A percentile compares a stretch with the other conserved stretches of the same genome.
phyloP scores from a whole-genome alignment of 2,329 filamentous ascomycete species.

The Paraphaeosphaeria sporulosa region DNA sequence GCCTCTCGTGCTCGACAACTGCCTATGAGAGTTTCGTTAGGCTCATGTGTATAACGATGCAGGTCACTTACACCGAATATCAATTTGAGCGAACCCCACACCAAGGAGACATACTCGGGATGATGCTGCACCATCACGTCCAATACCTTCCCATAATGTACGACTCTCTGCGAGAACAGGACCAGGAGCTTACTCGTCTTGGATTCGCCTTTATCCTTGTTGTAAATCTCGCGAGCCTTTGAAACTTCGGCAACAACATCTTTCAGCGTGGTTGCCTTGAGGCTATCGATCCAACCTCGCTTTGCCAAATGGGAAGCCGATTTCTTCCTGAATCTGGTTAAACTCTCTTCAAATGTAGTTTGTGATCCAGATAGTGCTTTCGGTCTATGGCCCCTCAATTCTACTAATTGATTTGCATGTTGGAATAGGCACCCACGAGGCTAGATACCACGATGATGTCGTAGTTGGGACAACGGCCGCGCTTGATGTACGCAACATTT shows the following conservation, averaged over 20 bases:
- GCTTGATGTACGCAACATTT: background rate
- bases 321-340: constrained; percentile 14
- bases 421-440: constrained; percentile 1
- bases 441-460: constrained; percentile 10
- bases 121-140: constrained; percentile 38
- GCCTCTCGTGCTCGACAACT: constrained; percentile 19
- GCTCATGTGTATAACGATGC: background rate
- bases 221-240: constrained; percentile 15
- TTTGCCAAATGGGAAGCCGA: constrained; percentile 15
- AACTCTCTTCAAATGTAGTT: constrained; percentile 15
- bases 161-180: constrained; percentile 18
- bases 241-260: constrained; percentile 18
- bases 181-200: constrained; percentile 9
- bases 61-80: constrained; percentile 25
- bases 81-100: constrained; percentile 37
- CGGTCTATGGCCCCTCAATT: background rate
- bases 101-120: constrained; percentile 39
- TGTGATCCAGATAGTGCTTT: background rate
- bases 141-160: constrained; percentile 29
- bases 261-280: constrained; percentile 17
- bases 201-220: constrained; percentile 7
- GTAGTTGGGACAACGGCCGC: background rate
- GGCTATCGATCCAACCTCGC: background rate
- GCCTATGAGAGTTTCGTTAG: constrained; percentile 6
- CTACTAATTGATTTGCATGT: too few species aligned